Conservation (phyloP, 352 stramenopile species). For the Phytophthora quininea region DNA sequence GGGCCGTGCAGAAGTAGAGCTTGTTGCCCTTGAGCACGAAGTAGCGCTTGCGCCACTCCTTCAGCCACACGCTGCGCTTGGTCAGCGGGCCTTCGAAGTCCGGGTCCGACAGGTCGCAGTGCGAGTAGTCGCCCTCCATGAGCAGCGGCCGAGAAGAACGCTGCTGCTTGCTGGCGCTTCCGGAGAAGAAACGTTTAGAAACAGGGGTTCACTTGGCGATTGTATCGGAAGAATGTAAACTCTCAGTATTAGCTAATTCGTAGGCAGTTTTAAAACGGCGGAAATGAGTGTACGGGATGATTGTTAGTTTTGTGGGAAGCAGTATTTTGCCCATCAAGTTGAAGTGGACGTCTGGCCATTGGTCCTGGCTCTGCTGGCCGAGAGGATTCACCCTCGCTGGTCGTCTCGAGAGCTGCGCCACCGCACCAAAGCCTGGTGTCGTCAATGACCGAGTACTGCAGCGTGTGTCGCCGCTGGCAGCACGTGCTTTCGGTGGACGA, state of each 20-base stretch:
- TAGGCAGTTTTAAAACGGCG: too few relatives aligned
- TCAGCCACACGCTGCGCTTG: slow-evolving; percentile 93
- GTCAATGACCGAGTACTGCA: background rate
- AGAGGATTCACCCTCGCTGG: slow-evolving; percentile 11
- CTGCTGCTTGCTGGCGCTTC: too few relatives aligned
- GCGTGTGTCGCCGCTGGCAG: background rate
- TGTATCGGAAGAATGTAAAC: too few relatives aligned
- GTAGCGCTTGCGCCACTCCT: slow-evolving; percentile 91
- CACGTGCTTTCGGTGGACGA: background rate
- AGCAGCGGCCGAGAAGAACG: too few relatives aligned
- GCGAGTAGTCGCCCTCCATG: slow-evolving; percentile 82
- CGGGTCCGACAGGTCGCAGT: slow-evolving; percentile 76
- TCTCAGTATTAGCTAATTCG: too few relatives aligned
- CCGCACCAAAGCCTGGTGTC: background rate
- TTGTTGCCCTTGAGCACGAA: slow-evolving; percentile 93
- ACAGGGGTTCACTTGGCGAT: too few relatives aligned
- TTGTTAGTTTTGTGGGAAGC: background rate
- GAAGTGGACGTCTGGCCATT: background rate
- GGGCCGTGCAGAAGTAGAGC: slow-evolving; percentile 86
- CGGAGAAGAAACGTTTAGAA: too few relatives aligned
- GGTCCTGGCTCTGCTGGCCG: background rate
- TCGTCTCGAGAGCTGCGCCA: slow-evolving; percentile 5
- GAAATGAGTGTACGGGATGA: too few relatives aligned
- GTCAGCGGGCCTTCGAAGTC: slow-evolving; percentile 90
- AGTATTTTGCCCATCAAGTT: background rate